Evolutionary conservation across 441 rosid genomes (phyloP).

Genomic region (Syzygium malaccense): DNA sequence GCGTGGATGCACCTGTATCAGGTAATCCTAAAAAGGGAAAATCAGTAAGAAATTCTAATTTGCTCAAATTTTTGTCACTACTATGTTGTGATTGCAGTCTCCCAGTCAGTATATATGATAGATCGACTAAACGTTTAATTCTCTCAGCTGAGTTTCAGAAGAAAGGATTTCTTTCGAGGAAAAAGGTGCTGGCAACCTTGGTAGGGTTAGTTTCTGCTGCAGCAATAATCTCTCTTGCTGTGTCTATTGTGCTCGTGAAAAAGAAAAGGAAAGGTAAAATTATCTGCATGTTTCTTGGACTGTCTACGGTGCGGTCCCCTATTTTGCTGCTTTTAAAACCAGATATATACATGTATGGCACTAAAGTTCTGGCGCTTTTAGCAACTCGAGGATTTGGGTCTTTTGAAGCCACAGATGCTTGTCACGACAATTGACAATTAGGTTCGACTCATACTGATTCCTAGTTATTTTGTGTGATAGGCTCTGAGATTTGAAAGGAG

Average conservation of each 20-base stretch:
- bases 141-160: neutral
- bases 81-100: neutral
- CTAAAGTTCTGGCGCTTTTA: neutral
- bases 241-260: neutral
- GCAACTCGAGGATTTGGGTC: neutral
- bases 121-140: neutral
- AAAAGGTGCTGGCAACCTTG: neutral
- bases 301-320: neutral
- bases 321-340: neutral
- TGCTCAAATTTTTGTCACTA: neutral
- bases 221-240: neutral
- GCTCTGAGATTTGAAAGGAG: neutral
- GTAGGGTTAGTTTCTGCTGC: neutral
- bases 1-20: slow-evolving; percentile 26
- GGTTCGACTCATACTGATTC: neutral
- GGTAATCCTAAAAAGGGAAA: neutral
- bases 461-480: neutral
- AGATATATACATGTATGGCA: neutral
- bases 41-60: neutral
- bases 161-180: slow-evolving; percentile 12
- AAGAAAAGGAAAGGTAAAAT: slow-evolving; percentile 20
- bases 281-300: neutral
- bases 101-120: neutral
- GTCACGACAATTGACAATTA: neutral
- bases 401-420: neutral